phyloP scores from a whole-genome alignment of 768 basidiomycete genomes.

The Sporobolomyces roseus region DNA sequence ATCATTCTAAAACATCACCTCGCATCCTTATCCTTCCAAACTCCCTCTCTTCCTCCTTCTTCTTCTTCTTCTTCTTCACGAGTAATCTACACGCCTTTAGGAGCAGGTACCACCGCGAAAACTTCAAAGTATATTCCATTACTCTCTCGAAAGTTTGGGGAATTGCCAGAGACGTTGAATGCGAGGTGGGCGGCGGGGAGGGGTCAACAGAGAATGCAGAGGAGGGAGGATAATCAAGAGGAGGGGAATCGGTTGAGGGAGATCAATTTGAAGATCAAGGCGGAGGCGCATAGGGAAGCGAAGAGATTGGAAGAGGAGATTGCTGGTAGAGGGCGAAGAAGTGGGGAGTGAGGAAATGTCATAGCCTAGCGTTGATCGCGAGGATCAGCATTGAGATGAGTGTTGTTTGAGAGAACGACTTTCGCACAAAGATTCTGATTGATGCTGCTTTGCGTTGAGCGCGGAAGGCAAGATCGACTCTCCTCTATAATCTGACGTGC shows the following conservation, averaged over 20 bases:
- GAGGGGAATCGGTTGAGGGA: constrained; percentile 14
- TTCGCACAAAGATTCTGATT: no score
- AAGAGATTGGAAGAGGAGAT: constrained; percentile 5
- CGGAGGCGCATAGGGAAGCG: constrained; percentile 22
- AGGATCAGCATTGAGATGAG: no score
- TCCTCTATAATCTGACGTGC: no score
- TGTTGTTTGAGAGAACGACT: no score
- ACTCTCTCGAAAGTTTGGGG: constrained; percentile 63
- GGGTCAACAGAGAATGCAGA: constrained; percentile 42
- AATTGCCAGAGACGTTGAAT: constrained; percentile 69
- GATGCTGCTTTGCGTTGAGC: no score
- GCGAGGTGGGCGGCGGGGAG: constrained; percentile 67
- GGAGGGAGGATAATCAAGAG: constrained; percentile 27
- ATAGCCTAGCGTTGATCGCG: no score
- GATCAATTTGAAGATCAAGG: constrained; percentile 37
- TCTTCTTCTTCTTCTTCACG: neutral
- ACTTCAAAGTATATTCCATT: constrained; percentile 65
- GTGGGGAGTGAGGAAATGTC: no score
- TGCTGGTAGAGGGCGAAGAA: no score
- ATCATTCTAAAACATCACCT: constrained; percentile 40
- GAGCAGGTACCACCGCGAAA: constrained; percentile 59
- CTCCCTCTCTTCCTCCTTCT: neutral
- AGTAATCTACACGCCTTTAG: constrained; percentile 63
- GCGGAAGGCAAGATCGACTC: no score
- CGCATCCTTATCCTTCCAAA: constrained; percentile 25